Percentiles rank a stretch among this genome's conserved stretches.
Conservation (phyloP, 305 asterid species). For the Vinca major region DNA sequence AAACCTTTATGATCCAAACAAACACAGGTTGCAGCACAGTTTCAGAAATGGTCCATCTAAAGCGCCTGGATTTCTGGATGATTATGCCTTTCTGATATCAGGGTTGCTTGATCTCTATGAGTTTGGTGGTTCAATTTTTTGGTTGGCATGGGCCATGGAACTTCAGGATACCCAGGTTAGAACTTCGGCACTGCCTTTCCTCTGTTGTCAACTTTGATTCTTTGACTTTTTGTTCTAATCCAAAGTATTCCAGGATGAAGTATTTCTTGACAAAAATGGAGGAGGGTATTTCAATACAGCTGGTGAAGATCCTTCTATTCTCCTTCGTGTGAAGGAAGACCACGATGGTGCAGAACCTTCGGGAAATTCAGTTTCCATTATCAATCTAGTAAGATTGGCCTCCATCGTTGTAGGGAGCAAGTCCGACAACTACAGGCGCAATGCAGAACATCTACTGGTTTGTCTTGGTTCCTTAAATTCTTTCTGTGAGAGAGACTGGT, state of each 20-base stretch:
- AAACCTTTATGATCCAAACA: conserved; percentile 51
- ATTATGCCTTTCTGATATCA: conserved; percentile 70
- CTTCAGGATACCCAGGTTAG: conserved; percentile 65
- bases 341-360: conserved; percentile 98
- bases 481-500: neutral
- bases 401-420: conserved; percentile 41
- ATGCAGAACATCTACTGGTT: conserved; percentile 69
- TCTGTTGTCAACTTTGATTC: neutral
- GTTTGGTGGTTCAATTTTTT: conserved; percentile 57
- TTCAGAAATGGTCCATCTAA: conserved; percentile 80
- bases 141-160: conserved; percentile 84
- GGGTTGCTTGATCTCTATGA: conserved; percentile 76
- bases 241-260: conserved; percentile 44
- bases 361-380: conserved; percentile 69
- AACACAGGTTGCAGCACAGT: conserved; percentile 66
- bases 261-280: conserved; percentile 76
- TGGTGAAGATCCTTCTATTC: conserved; percentile 83
- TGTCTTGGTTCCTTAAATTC: conserved; percentile 1
- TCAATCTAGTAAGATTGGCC: conserved; percentile 67
- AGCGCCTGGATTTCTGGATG: conserved; percentile 91
- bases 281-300: conserved; percentile 89
- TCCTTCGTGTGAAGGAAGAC: conserved; percentile 89
- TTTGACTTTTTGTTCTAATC: neutral
- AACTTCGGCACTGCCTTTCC: neutral
- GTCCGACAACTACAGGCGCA: conserved; percentile 44